A percentile compares a stretch with the other conserved stretches of the same genome.
Conservation (phyloP, 257 asterid genomes). For the Avicennia marina region DNA sequence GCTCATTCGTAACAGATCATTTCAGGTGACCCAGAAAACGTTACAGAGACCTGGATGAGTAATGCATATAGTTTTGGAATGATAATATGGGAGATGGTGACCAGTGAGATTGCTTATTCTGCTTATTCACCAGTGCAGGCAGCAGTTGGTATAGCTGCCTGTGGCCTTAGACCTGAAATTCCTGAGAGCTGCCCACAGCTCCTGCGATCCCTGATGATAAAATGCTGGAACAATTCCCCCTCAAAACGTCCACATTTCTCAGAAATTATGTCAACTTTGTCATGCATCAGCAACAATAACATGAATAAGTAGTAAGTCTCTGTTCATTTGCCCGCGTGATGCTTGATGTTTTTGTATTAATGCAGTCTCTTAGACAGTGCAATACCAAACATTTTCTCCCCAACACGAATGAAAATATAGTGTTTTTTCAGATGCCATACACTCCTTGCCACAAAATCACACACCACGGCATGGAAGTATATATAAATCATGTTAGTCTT, state of each 20-base stretch:
- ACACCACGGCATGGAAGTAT: background rate
- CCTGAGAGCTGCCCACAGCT: slow-evolving; percentile 81
- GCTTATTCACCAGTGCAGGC: slow-evolving; percentile 98
- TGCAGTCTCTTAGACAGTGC: background rate
- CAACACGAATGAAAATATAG: slow-evolving; percentile 20
- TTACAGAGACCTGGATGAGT: slow-evolving; percentile 93
- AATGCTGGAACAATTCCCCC: slow-evolving; percentile 89
- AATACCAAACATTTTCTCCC: background rate
- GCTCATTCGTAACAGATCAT: slow-evolving; percentile 52
- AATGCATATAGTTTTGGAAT: slow-evolving; percentile 90
- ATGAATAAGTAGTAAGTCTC: slow-evolving; percentile 38
- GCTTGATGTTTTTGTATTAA: slow-evolving; percentile 16
- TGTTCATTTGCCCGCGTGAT: slow-evolving; percentile 4
- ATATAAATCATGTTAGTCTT: background rate
- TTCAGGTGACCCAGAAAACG: slow-evolving; percentile 93
- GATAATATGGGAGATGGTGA: slow-evolving; percentile 89
- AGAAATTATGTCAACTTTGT: slow-evolving; percentile 54
- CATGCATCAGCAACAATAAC: slow-evolving; percentile 36
- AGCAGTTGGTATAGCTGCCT: slow-evolving; percentile 98
- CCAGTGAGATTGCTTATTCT: slow-evolving; percentile 88
- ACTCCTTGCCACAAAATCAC: background rate
- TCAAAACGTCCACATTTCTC: slow-evolving; percentile 85
- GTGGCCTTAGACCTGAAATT: slow-evolving; percentile 94
- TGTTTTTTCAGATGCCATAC: no score
- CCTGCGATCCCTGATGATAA: slow-evolving; percentile 63